A percentile compares a stretch with the other conserved stretches of the same genome.
Evolutionary conservation across 345 rosid genomes (phyloP).

Genomic region (Viola odorata): DNA sequence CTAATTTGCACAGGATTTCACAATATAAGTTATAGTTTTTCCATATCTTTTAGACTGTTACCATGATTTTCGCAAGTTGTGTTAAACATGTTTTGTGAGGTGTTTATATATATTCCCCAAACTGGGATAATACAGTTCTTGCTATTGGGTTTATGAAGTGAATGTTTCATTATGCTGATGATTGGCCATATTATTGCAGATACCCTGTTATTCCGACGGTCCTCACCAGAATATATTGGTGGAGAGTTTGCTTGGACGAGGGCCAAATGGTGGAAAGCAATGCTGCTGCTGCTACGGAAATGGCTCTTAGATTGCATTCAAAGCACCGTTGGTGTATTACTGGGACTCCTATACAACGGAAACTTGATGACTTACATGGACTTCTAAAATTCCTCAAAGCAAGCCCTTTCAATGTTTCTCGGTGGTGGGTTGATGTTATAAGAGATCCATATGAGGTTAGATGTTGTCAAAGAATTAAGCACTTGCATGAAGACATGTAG

Average conservation of each 20-base stretch:
- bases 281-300: constrained; percentile 90
- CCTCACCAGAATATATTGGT: constrained; percentile 90
- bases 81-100: no score
- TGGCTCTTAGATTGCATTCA: constrained; percentile 78
- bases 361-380: constrained; percentile 91
- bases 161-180: constrained; percentile 13
- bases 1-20: not conserved
- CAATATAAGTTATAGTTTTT: no score
- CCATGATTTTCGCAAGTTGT: no score
- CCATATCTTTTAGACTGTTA: no score
- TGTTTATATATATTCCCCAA: no score
- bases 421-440: constrained; percentile 93
- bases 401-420: constrained; percentile 65
- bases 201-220: constrained; percentile 90
- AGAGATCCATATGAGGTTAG: constrained; percentile 86
- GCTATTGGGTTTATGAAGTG: no score
- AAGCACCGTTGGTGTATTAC: constrained; percentile 92
- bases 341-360: constrained; percentile 93
- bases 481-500: no score
- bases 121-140: no score
- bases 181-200: constrained; percentile 38
- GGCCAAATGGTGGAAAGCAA: constrained; percentile 99
- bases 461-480: constrained; percentile 1
- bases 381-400: constrained; percentile 75
- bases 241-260: constrained; percentile 97